Percentiles rank a stretch among this genome's conserved stretches.
These are phyloP conservation scores for Apiospora rasikravindrae DNA, from an alignment of 2,329 filamentous ascomycete genomes.

Conservation along the genomic window DNA sequence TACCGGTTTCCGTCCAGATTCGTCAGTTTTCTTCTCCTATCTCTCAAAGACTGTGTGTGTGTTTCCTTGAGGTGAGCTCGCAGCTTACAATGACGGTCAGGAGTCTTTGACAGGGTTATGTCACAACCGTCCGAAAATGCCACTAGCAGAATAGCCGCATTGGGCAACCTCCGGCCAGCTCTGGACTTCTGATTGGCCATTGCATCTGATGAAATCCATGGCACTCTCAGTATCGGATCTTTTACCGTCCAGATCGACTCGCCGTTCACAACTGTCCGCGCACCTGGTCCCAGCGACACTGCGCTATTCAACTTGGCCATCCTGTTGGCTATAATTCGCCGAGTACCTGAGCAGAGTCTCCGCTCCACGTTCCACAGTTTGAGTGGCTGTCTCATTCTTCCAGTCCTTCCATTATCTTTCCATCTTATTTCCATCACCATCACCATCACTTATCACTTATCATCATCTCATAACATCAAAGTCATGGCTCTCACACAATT, in stretches of 20 bases:
- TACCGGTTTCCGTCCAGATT: background rate
- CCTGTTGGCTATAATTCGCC: background rate
- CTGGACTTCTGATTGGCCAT: background rate
- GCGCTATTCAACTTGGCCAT: background rate
- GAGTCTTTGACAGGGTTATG: background rate
- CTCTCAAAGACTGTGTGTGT: background rate
- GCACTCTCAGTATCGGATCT: background rate
- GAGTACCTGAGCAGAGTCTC: background rate
- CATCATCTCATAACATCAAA: background rate
- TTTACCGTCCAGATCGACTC: background rate
- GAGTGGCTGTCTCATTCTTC: background rate
- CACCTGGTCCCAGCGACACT: background rate
- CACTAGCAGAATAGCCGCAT: background rate
- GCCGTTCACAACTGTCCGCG: background rate
- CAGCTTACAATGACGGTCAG: background rate
- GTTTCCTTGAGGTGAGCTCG: background rate
- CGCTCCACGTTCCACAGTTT: background rate
- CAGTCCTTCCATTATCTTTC: background rate
- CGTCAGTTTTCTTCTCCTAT: background rate
- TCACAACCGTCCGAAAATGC: background rate
- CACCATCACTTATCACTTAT: too few relatives aligned
- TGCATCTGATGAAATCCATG: background rate
- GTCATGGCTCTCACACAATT: background rate
- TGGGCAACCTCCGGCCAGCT: slow-evolving; percentile 1
- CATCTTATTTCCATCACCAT: background rate